These are phyloP conservation scores for Leptomonas pyrrhocoris DNA, from an alignment of 208 protist species.

Conservation along the genomic window DNA sequence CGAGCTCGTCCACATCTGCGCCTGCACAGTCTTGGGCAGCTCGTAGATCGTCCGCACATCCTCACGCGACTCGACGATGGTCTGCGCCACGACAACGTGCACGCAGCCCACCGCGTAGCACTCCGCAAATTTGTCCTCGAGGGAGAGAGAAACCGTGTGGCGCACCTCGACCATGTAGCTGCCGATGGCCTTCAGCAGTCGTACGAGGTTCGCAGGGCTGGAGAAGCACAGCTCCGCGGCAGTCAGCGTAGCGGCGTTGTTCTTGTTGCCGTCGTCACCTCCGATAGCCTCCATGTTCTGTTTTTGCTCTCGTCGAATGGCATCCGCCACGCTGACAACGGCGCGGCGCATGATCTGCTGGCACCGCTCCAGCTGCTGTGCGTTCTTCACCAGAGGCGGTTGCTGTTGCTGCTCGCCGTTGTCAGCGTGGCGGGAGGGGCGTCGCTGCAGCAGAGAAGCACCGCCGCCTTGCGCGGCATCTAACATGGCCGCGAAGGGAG, in stretches of 20 bases:
- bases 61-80: constrained; percentile 70
- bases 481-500: constrained; percentile 26
- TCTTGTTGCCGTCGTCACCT: neutral
- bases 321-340: constrained; percentile 55
- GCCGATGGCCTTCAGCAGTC: constrained; percentile 48
- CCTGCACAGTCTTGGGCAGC: constrained; percentile 27
- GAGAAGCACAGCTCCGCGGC: constrained; percentile 75
- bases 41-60: constrained; percentile 44
- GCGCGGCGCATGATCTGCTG: constrained; percentile 63
- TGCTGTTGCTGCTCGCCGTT: neutral
- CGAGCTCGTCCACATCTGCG: constrained; percentile 63
- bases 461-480: constrained; percentile 3
- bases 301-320: constrained; percentile 34
- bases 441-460: constrained; percentile 19
- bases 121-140: constrained; percentile 60
- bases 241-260: constrained; percentile 30
- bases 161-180: constrained; percentile 43
- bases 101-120: constrained; percentile 61
- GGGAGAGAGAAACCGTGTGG: constrained; percentile 47
- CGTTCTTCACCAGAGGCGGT: constrained; percentile 19
- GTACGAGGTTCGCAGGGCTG: constrained; percentile 40
- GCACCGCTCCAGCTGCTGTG: constrained; percentile 56
- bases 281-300: neutral
- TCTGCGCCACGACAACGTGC: constrained; percentile 63
- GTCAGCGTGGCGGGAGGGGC: constrained; percentile 16